Conservation (phyloP, 2,329 filamentous ascomycete genomes). For the Sporothrix luriei region DNA sequence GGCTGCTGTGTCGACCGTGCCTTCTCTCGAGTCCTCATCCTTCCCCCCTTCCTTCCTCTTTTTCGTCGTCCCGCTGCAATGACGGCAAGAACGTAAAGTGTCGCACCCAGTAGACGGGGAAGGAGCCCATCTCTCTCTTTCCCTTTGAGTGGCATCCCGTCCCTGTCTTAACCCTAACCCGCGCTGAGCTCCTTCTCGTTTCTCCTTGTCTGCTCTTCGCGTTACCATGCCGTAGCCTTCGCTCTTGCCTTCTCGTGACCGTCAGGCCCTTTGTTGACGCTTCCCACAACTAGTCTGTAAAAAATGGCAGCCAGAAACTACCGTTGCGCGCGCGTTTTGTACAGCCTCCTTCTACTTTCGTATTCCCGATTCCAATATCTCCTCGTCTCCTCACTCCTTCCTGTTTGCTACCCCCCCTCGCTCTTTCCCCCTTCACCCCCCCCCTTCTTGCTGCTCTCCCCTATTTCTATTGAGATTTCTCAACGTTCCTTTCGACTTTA, state of each 20-base stretch:
- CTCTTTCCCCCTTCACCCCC: slow-evolving; percentile 1
- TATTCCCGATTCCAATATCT: slow-evolving; percentile 17
- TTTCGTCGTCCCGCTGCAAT: neutral
- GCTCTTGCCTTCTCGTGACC: neutral
- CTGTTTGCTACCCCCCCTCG: neutral
- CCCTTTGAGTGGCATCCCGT: neutral
- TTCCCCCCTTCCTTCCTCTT: no score
- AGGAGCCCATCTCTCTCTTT: slow-evolving; percentile 12
- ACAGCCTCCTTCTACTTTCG: slow-evolving; percentile 23
- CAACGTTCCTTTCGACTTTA: neutral
- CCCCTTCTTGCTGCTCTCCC: neutral
- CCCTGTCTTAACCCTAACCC: slow-evolving; percentile 10
- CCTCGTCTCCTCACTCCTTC: neutral
- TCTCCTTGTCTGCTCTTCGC: slow-evolving; percentile 7
- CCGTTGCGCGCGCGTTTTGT: slow-evolving; percentile 2
- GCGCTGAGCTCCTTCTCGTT: slow-evolving; percentile 16
- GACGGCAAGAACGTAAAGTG: neutral
- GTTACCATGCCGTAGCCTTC: neutral
- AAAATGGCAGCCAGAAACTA: neutral
- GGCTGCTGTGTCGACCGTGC: neutral
- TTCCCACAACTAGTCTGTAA: neutral
- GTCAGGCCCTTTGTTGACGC: neutral
- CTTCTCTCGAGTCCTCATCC: neutral
- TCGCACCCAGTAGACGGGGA: slow-evolving; percentile 15
- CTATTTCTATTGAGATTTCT: neutral